phyloP scores from a whole-genome alignment of 805 yeast genomes.

The Cyberlindnera xishuangbannaensis region DNA sequence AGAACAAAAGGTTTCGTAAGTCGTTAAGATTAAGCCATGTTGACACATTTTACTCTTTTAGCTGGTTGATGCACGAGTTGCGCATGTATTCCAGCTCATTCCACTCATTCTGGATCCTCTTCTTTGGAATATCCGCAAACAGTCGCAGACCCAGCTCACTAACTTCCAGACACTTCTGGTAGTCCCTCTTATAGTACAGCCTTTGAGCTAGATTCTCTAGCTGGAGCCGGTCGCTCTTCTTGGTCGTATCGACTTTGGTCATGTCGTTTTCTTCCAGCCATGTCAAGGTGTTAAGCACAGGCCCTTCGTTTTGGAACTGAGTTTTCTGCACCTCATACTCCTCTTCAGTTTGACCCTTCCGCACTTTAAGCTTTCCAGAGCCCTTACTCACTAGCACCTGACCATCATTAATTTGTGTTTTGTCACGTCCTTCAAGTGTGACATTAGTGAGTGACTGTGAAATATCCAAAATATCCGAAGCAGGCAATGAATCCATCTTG shows the following conservation, averaged over 20 bases:
- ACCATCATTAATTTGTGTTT: slow-evolving; percentile 24
- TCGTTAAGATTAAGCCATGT: too few relatives aligned
- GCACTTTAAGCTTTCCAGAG: slow-evolving; percentile 40
- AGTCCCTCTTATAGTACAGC: slow-evolving; percentile 52
- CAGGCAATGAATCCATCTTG: too few relatives aligned
- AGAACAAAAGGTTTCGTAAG: too few relatives aligned
- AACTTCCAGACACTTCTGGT: slow-evolving; percentile 42
- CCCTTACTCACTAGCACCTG: slow-evolving; percentile 40
- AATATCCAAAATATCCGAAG: too few relatives aligned
- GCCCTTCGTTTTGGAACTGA: slow-evolving; percentile 51
- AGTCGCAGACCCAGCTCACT: slow-evolving; percentile 33
- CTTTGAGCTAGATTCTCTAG: slow-evolving; percentile 58
- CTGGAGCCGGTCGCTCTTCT: slow-evolving; percentile 51
- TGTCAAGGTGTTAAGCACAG: slow-evolving; percentile 41
- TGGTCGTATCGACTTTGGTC: slow-evolving; percentile 24
- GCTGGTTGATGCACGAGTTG: slow-evolving; percentile 31
- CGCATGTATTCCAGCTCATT: slow-evolving; percentile 44
- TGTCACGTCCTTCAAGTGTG: slow-evolving; percentile 11
- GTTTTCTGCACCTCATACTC: slow-evolving; percentile 47
- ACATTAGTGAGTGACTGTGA: slow-evolving; percentile 1
- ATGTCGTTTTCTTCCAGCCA: slow-evolving; percentile 36
- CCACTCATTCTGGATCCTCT: slow-evolving; percentile 44
- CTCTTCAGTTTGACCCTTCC: slow-evolving; percentile 71
- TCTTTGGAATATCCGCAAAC: slow-evolving; percentile 28
- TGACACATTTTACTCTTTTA: neutral